Base-by-base conservation (phyloP, 225 moss, liverwort and hornwort genomes). In the Bryum argenteum region DNA sequence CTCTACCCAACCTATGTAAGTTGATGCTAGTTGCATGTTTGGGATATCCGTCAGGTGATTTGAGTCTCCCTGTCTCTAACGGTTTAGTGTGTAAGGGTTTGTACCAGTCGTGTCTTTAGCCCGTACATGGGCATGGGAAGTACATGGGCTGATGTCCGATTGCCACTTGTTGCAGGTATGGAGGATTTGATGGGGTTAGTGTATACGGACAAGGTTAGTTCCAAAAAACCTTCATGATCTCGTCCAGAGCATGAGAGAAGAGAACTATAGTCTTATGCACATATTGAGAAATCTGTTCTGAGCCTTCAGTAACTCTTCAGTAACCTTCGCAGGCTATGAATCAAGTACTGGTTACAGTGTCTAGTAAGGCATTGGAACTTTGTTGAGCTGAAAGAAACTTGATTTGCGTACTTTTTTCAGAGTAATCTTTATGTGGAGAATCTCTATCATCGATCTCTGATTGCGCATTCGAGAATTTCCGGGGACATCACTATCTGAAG, bases 171-270 rank as follows among this genome's bases (percentile, higher is more conserved):
- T 85, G 88, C 80, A 96, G 96, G 76, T 90, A 87, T 85, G 91
- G 90, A 61, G 91, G 90, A 54, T 93, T 78, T 77, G 96, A 96
- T 75, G 93, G 87, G 60, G 82, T 77, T 48, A 85, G 81, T 55
- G 77, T 85, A 10, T 87, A 86, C n/a, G 96, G 87, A 54, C 85
- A 88, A 76, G 91, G 89, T 85, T 80, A 71, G 74, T 78, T 74
- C 69, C 3, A 78, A 52, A 58, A 63, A 83, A 54, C 74, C 75
- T 73, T 74, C 64, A 26, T 72, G 70, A 62, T 77, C 75, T 54
- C 66, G 80, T 72, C 75, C 68, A 24, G 24, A 71, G 4, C 64
- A 24, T 74, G 56, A 11, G 43, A 70, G 56, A 53, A 54, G 61
- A 70, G 54, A 3, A 38, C 1, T 56, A 18, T 38, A 4, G 7